Conservation (phyloP, 192 early-diverging fungal species). For the Pilaira anomala region DNA sequence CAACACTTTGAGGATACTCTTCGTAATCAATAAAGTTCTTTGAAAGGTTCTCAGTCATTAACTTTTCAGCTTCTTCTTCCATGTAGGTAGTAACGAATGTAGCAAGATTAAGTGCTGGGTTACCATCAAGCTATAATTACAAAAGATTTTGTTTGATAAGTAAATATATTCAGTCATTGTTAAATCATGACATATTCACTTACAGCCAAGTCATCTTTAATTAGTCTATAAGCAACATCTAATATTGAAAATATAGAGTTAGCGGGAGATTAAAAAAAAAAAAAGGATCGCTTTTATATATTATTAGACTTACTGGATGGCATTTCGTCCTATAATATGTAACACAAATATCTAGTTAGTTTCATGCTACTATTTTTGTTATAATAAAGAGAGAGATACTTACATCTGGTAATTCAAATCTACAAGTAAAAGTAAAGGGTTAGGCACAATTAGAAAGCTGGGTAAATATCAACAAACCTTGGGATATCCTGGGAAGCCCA, state of each 20-base stretch:
- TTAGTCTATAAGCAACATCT: constrained; percentile 37
- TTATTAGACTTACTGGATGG: constrained; percentile 16
- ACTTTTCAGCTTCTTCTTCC: constrained; percentile 72
- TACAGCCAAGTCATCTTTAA: constrained; percentile 41
- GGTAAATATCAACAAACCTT: constrained; percentile 5
- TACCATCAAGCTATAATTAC: constrained; percentile 66
- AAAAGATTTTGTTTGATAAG: too few relatives aligned
- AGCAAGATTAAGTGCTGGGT: constrained; percentile 72
- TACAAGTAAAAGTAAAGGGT: background rate
- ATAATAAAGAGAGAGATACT: background rate
- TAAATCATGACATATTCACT: background rate
- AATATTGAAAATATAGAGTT: background rate
- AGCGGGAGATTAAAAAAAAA: background rate
- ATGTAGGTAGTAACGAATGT: constrained; percentile 64
- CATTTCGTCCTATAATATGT: constrained; percentile 20
- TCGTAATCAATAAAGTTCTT: constrained; percentile 71
- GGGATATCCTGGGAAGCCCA: constrained; percentile 30
- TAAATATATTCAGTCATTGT: too few relatives aligned
- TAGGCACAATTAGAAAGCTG: background rate
- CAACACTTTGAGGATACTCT: constrained; percentile 42
- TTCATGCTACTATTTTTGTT: background rate
- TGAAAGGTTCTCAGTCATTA: constrained; percentile 69
- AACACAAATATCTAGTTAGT: background rate
- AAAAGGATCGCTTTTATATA: background rate
- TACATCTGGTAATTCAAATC: constrained; percentile 29